Evolutionary conservation across 1,284 basidiomycete species (phyloP), one percentile per base, ranked within the genome.

Genomic region (Macrocybe sp.): DNA sequence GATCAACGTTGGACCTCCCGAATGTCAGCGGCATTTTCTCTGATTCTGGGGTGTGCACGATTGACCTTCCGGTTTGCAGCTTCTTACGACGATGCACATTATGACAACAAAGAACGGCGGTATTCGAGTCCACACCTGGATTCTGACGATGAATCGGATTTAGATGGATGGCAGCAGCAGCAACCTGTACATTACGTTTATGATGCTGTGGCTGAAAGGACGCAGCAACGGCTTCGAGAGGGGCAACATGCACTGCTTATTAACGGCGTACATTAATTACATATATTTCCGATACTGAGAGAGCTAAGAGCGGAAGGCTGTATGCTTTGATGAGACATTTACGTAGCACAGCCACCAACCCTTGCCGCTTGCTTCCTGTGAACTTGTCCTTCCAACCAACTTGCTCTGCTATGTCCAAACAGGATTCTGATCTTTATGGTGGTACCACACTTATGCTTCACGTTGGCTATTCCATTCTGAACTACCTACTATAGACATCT

Each of bases 121-220:
- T 62, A 60, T 37, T 33, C 50, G 6, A 65, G 64, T 30, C 64
- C 66, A 16, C 59, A 55, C 44, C 51, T 55, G 7, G 66, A 68
- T 37, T 64, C 63, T 12, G 68, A 69, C 41, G 58, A 58, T 22
- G 70, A 70, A 30, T 60, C 64, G 32, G 58, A 59, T 29, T 50
- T 55, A 41, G 59, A 61, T 30, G 46, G 48, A 35, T 63, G 54
- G 30, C 67, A 61, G 57, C 64, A 57, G 52, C 76, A 71, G 47
- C 71, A 69, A n/a, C 74, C 76, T 2, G 72, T 78, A 34, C 75
- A 76, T n/a, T 91, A 81, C 63, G 85, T 83, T 22, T 91, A 91
- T 61, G 88, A 91, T 60, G 88, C 88, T 0, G 86, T 82, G 1
- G 87, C 85, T 11, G 89, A 91, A 64, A 76, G 85, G 51, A 81